A percentile compares a stretch with the other conserved stretches of the same genome.
These are phyloP conservation scores for Curvularia eragrostidis DNA, from an alignment of 2,329 filamentous ascomycete species.

Conservation along the genomic window DNA sequence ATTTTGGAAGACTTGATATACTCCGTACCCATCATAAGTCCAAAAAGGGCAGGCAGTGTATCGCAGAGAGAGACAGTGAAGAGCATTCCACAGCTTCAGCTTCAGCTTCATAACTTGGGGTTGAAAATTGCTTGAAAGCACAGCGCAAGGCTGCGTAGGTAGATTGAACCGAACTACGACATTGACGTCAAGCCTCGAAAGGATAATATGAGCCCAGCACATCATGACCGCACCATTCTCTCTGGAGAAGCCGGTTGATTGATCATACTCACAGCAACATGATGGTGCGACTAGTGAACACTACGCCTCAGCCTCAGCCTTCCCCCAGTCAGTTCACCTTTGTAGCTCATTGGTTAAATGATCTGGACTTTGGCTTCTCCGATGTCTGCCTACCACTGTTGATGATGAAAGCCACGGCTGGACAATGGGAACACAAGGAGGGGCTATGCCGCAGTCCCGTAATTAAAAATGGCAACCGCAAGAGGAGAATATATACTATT, in stretches of 20 bases:
- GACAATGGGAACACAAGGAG: not conserved
- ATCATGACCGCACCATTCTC: not conserved
- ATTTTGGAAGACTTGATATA: slow-evolving; percentile 18
- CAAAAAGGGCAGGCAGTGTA: slow-evolving; percentile 13
- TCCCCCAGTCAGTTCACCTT: not conserved
- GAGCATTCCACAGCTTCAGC: not conserved
- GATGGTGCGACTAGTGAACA: not conserved
- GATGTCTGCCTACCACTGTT: not conserved
- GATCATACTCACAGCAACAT: no score
- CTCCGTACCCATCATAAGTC: slow-evolving; percentile 20
- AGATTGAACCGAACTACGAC: not conserved
- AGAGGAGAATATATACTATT: not conserved
- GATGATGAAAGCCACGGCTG: not conserved
- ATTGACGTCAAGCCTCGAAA: not conserved
- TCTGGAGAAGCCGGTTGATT: not conserved
- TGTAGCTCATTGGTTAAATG: not conserved
- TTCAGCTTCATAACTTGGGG: not conserved
- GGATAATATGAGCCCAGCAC: not conserved
- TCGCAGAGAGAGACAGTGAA: slow-evolving; percentile 9
- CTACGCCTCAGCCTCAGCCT: not conserved
- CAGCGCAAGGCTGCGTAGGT: not conserved
- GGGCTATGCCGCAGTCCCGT: not conserved
- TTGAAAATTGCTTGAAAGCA: not conserved
- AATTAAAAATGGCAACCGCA: not conserved
- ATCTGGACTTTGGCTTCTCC: not conserved